These are phyloP conservation scores for Apiotrichum veenhuisii DNA, from an alignment of 1,284 basidiomycete species.

Conservation along the genomic window DNA sequence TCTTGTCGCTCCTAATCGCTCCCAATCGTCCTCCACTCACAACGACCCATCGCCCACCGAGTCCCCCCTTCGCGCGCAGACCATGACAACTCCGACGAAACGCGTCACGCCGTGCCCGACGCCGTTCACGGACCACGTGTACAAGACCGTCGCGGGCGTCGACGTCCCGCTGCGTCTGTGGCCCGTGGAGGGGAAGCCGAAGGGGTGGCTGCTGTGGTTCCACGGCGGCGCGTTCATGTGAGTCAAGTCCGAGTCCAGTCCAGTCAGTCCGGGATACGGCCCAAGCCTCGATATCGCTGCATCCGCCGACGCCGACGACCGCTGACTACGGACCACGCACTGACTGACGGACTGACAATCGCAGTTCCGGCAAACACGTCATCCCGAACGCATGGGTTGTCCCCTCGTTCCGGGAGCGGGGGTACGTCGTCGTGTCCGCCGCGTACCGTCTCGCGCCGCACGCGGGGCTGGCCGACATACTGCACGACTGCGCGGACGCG, in stretches of 20 bases:
- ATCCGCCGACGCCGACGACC: too few relatives aligned
- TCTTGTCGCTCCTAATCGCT: neutral
- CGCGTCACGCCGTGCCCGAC: slow-evolving; percentile 15
- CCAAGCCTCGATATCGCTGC: too few relatives aligned
- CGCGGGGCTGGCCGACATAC: slow-evolving; percentile 18
- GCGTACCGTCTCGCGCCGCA: slow-evolving; percentile 29
- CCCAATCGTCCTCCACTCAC: neutral
- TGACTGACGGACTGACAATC: neutral
- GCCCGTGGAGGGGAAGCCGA: slow-evolving; percentile 10
- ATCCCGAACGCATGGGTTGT: slow-evolving; percentile 25
- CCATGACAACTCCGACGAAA: slow-evolving; percentile 3
- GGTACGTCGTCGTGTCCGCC: slow-evolving; percentile 27
- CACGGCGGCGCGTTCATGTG: slow-evolving; percentile 24
- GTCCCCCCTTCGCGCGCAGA: too few relatives aligned
- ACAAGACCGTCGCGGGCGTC: slow-evolving; percentile 21
- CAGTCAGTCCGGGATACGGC: too few relatives aligned
- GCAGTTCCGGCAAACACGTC: slow-evolving; percentile 23
- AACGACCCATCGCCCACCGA: too few relatives aligned
- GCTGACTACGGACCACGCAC: too few relatives aligned
- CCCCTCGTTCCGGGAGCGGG: slow-evolving; percentile 17
- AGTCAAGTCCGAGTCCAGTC: neutral
- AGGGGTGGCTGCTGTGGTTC: slow-evolving; percentile 30
- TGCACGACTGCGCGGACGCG: slow-evolving; percentile 23
- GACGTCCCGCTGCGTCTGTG: slow-evolving; percentile 27
- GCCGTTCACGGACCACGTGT: slow-evolving; percentile 27